Conservation (phyloP, 2,329 filamentous ascomycete genomes). For the Colletotrichum chrysophilum region DNA sequence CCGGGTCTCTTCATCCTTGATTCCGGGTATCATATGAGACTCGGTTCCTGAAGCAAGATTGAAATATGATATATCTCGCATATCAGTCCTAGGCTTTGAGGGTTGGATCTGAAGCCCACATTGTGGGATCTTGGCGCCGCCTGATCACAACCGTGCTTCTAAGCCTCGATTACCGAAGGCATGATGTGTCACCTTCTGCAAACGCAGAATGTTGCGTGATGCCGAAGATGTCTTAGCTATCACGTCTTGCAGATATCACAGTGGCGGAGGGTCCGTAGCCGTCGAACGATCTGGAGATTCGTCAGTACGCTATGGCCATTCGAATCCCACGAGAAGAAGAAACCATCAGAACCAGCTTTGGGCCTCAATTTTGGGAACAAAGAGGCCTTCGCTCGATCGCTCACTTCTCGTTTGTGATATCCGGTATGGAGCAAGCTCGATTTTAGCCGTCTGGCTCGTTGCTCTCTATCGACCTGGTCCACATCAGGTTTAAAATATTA, state of each 20-base stretch:
- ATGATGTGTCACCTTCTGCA: background rate
- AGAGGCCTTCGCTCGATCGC: background rate
- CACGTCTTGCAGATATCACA: background rate
- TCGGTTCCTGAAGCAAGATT: background rate
- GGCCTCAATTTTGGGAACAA: background rate
- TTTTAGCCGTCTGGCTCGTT: background rate
- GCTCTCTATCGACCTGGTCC: background rate
- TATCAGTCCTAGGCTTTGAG: background rate
- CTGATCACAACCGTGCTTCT: background rate
- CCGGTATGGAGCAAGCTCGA: background rate
- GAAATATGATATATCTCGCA: background rate
- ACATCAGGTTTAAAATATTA: background rate
- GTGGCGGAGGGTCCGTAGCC: background rate
- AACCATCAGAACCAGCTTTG: background rate
- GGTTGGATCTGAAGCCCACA: background rate
- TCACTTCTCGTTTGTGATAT: conserved; percentile 1
- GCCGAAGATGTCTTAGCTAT: background rate
- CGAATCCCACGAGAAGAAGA: background rate
- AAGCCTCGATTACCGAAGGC: background rate
- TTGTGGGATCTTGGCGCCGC: background rate
- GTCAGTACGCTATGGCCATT: background rate
- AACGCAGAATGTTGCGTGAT: background rate
- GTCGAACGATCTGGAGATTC: background rate
- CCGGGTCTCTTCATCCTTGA: background rate
- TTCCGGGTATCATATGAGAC: background rate